A percentile compares a stretch with the other conserved stretches of the same genome.
These are phyloP conservation scores for Beauveria rudraprayagi DNA, from an alignment of 2,329 filamentous ascomycete species.

Conservation along the genomic window DNA sequence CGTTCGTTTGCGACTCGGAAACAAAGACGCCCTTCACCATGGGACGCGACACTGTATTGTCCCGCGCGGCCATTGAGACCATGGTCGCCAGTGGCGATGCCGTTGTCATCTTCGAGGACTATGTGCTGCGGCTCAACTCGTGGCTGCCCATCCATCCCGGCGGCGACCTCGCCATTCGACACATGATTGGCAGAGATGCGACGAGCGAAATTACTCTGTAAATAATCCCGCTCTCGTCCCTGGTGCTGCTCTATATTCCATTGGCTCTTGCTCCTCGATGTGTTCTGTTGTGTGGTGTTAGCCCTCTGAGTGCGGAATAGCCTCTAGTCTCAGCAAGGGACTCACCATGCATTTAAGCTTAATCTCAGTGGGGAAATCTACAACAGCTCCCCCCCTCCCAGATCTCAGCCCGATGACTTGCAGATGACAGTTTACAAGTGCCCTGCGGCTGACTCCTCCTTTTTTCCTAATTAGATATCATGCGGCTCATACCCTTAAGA, in stretches of 20 bases:
- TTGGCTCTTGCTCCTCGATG: neutral
- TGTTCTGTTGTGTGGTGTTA: neutral
- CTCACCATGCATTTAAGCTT: constrained; percentile 2
- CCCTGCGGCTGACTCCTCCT: constrained; percentile 4
- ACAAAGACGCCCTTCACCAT: constrained; percentile 15
- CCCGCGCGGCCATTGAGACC: constrained; percentile 37
- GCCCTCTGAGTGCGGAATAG: neutral
- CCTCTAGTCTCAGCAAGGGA: neutral
- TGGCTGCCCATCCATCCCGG: constrained; percentile 55
- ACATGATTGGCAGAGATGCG: constrained; percentile 53
- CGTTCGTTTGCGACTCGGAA: neutral
- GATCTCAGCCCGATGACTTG: neutral
- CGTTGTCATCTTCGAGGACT: constrained; percentile 49
- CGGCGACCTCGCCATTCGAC: constrained; percentile 48
- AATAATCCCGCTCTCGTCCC: constrained; percentile 12
- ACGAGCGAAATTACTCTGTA: constrained; percentile 53
- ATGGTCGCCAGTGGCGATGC: constrained; percentile 47
- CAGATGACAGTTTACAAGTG: neutral
- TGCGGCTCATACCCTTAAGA: constrained; percentile 40
- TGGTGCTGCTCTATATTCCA: neutral
- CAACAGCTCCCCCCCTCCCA: neutral
- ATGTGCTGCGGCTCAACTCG: constrained; percentile 45
- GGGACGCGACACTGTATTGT: constrained; percentile 36
- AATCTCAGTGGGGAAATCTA: neutral
- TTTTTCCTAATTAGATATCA: constrained; percentile 43